A percentile compares a stretch with the other conserved stretches of the same genome.
phyloP scores from a whole-genome alignment of 148 eudicot genomes.

The Rhododendron williamsianum region DNA sequence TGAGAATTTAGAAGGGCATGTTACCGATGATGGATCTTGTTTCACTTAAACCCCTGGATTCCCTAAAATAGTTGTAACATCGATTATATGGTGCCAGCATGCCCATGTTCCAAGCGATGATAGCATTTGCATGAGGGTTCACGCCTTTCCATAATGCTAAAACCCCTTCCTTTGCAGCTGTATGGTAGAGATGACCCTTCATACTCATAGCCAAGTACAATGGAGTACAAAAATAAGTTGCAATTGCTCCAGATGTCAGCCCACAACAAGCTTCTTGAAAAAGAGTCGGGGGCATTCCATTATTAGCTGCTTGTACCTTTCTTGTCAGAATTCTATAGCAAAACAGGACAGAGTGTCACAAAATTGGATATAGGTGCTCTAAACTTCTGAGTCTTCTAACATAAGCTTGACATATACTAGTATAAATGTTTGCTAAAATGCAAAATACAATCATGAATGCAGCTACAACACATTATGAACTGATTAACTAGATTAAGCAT shows the following conservation, averaged over 20 bases:
- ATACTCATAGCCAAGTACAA: slow-evolving; percentile 35
- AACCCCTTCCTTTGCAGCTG: slow-evolving; percentile 39
- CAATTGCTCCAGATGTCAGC: slow-evolving; percentile 49
- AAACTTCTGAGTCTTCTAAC: neutral
- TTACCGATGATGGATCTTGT: slow-evolving; percentile 5
- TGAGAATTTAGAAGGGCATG: neutral
- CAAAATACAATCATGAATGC: neutral
- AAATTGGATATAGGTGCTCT: neutral
- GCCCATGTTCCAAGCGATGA: slow-evolving; percentile 52
- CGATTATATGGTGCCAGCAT: slow-evolving; percentile 62
- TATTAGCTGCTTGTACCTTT: slow-evolving; percentile 45
- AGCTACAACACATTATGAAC: neutral
- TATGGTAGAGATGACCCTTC: slow-evolving; percentile 41
- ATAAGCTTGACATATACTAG: neutral
- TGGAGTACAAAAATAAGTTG: slow-evolving; percentile 38
- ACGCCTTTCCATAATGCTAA: slow-evolving; percentile 59
- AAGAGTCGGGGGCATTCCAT: slow-evolving; percentile 50
- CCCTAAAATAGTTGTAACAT: slow-evolving; percentile 40
- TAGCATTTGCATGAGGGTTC: slow-evolving; percentile 31
- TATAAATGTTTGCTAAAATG: neutral
- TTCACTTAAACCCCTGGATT: slow-evolving; percentile 36
- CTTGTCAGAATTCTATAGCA: slow-evolving; percentile 34
- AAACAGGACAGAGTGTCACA: neutral
- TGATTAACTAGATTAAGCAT: neutral
- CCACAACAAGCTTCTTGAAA: slow-evolving; percentile 58